A percentile compares a stretch with the other conserved stretches of the same genome.
phyloP scores from a whole-genome alignment of 352 stramenopile species.

The Thraustochytrium striatum region DNA sequence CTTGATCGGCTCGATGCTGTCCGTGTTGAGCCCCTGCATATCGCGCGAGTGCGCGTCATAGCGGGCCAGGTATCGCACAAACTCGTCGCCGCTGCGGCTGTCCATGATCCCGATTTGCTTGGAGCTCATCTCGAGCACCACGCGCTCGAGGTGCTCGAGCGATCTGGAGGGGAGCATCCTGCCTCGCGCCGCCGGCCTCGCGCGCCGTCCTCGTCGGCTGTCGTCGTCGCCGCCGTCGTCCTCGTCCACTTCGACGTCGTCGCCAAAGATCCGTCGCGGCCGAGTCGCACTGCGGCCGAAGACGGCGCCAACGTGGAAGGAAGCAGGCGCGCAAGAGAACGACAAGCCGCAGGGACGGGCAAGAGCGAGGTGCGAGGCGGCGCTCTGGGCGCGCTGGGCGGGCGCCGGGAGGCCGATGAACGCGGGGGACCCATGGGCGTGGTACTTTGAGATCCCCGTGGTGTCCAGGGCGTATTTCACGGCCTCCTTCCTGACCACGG shows the following conservation, averaged over 20 bases:
- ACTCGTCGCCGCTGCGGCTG: conserved; percentile 7
- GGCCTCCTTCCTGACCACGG: conserved; percentile 91
- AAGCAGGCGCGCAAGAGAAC: too few relatives aligned
- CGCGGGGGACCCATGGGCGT: conserved; percentile 30
- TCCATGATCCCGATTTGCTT: not conserved
- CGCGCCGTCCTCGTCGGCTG: too few relatives aligned
- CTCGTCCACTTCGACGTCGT: not conserved
- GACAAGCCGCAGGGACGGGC: too few relatives aligned
- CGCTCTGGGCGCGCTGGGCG: not conserved
- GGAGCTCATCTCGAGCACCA: not conserved
- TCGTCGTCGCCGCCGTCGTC: not conserved
- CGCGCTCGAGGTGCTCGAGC: conserved; percentile 4
- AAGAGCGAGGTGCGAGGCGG: too few relatives aligned
- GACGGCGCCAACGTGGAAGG: too few relatives aligned
- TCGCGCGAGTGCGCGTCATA: conserved; percentile 9
- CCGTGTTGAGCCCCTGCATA: conserved; percentile 10
- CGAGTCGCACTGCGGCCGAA: too few relatives aligned
- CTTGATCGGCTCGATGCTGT: conserved; percentile 1
- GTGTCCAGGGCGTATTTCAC: conserved; percentile 96
- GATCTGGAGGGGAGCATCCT: conserved; percentile 11
- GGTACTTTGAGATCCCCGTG: conserved; percentile 82
- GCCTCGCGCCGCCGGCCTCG: not conserved
- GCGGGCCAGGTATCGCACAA: conserved; percentile 22
- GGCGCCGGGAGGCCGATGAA: conserved; percentile 23
- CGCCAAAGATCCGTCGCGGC: too few relatives aligned